Base-by-base conservation (phyloP, 257 asterid genomes). In the Oldenlandia corymbosa region DNA sequence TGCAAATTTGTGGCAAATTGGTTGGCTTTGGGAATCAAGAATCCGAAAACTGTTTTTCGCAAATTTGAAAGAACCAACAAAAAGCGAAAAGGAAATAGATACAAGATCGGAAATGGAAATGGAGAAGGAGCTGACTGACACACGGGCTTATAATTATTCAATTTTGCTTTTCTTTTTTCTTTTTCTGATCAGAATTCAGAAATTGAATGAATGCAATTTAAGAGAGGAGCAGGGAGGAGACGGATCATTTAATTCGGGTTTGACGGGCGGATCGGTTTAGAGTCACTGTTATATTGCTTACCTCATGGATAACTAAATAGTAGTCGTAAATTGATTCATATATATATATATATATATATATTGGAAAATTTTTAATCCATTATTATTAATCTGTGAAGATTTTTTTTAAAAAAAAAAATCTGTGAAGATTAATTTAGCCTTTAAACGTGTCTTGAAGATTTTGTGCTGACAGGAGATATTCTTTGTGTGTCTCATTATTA, bases 191-290 rank as follows among this genome's bases (percentile, higher is more conserved):
- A 34, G 9, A 9, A 34, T 17, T 27, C 37, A 52, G 5, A n/a
- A n/a, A n/a, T n/a, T 24, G 37, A 16, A 57, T 5, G 45, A 32
- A 32, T 57, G 10, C 16, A 45, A 45, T 32, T 57, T 31, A 50
- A 20, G n/a, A n/a, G n/a, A n/a, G n/a, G n/a, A n/a, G n/a, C n/a
- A n/a, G n/a, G n/a, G n/a, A n/a, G 34, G 27, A 24, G 47, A 18
- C 2, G 28, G 41, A 39, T 36, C 67, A 27, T 59, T 68, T 37
- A 68, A 37, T 51, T 36, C 28, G 39, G 59, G 68, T 68, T 60
- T 60, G 62, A 52, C 48, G 56, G 62, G 37, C 24, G 43, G 39
- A 37, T 24, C 10, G 43, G n/a, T n/a, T 1, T 68, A 42, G 26
- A 28, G 56, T 68, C 26, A 42, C 68, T 1, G 46, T 28, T 27